Conservation (phyloP, 2,329 filamentous ascomycete species). For the Penicillium griseofulvum region DNA sequence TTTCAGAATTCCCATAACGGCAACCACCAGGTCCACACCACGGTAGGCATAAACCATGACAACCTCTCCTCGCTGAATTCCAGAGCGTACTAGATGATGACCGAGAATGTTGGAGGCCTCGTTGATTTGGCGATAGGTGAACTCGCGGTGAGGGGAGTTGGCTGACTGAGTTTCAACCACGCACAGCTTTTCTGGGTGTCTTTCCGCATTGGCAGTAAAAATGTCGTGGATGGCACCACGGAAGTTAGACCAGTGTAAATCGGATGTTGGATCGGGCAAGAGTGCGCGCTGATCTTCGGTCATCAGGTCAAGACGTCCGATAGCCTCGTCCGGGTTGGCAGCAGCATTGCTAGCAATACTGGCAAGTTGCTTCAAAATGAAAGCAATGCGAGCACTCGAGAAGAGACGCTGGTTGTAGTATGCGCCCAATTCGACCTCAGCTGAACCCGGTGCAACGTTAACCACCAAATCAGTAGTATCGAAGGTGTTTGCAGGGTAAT, state of each 20-base stretch:
- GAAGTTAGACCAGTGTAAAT: slow-evolving; percentile 47
- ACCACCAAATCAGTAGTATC: slow-evolving; percentile 45
- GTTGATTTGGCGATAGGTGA: slow-evolving; percentile 83
- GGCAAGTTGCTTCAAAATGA: slow-evolving; percentile 44
- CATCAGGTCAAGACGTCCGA: slow-evolving; percentile 47
- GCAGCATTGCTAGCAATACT: slow-evolving; percentile 44
- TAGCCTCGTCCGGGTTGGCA: slow-evolving; percentile 37
- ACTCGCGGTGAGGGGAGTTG: slow-evolving; percentile 59
- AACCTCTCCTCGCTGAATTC: slow-evolving; percentile 75
- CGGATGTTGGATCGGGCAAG: slow-evolving; percentile 44
- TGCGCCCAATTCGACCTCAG: slow-evolving; percentile 36
- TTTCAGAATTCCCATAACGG: slow-evolving; percentile 72
- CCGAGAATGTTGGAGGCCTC: slow-evolving; percentile 79
- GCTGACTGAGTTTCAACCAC: slow-evolving; percentile 62
- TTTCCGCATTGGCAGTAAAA: slow-evolving; percentile 53
- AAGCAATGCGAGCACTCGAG: slow-evolving; percentile 45
- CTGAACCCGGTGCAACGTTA: slow-evolving; percentile 34
- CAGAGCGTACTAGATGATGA: slow-evolving; percentile 71
- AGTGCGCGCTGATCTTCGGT: slow-evolving; percentile 33
- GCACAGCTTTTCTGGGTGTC: slow-evolving; percentile 66
- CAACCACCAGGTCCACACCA: slow-evolving; percentile 71
- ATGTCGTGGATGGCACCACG: slow-evolving; percentile 47
- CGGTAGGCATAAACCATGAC: slow-evolving; percentile 91
- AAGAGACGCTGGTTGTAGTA: slow-evolving; percentile 49
- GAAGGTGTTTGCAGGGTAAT: slow-evolving; percentile 45